Evolutionary conservation across 129 eudicot species (phyloP).

Genomic region (Tagetes patula): DNA sequence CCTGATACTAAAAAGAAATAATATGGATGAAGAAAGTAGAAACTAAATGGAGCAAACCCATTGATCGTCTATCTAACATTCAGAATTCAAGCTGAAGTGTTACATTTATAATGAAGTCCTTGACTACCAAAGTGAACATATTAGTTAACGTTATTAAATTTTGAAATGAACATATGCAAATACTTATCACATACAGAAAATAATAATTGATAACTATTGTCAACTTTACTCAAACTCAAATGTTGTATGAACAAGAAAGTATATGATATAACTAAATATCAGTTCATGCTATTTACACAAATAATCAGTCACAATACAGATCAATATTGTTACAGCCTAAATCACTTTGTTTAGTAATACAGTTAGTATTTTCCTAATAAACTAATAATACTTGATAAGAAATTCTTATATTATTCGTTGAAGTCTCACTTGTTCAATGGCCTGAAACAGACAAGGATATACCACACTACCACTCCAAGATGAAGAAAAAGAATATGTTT

Average conservation of each 20-base stretch:
- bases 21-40: not conserved
- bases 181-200: not conserved
- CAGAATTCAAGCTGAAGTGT: conserved; percentile 6
- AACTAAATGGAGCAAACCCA: conserved; percentile 2
- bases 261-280: not conserved
- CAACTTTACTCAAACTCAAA: not conserved
- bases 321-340: not conserved
- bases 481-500: not conserved
- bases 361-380: not conserved
- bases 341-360: not conserved
- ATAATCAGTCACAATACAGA: not conserved
- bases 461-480: not conserved
- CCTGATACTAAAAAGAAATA: not conserved
- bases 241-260: not conserved
- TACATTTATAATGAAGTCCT: not conserved
- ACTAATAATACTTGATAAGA: not conserved
- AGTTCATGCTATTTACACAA: not conserved
- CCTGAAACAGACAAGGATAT: not conserved
- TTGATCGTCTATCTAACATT: not conserved
- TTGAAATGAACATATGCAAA: not conserved
- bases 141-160: not conserved
- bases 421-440: not conserved
- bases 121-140: not conserved
- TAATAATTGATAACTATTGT: not conserved
- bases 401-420: not conserved